Evolutionary conservation across 1,284 basidiomycete species (phyloP).

Genomic region (Chalciporus sp.): DNA sequence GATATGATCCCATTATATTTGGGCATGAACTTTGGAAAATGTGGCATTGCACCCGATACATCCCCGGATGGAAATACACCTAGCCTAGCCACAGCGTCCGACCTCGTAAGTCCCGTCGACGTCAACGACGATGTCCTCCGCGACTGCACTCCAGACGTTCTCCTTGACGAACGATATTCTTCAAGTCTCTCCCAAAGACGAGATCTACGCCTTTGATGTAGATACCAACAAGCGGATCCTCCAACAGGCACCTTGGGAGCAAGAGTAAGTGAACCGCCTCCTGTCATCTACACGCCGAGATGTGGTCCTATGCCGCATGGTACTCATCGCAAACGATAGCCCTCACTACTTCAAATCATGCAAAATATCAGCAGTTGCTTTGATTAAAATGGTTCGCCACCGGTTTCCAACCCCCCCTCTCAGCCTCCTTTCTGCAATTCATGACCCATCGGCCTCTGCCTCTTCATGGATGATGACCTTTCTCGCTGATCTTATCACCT

Average conservation of each 20-base stretch:
- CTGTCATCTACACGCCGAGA: constrained; percentile 3
- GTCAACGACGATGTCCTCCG: constrained; percentile 27
- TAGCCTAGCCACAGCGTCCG: too few species aligned
- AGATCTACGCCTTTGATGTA: constrained; percentile 80
- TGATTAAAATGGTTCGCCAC: constrained; percentile 92
- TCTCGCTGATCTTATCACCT: background rate
- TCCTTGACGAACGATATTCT: constrained; percentile 80
- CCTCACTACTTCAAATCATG: constrained; percentile 94
- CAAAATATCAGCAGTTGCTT: constrained; percentile 91
- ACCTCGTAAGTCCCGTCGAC: background rate
- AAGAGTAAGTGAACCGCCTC: constrained; percentile 59
- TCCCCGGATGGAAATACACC: too few species aligned
- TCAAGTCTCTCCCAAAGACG: constrained; percentile 72
- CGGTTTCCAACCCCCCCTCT: background rate
- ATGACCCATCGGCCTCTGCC: background rate
- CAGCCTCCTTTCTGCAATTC: background rate
- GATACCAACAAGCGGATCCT: constrained; percentile 75
- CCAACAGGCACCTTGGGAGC: constrained; percentile 80
- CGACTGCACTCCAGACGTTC: constrained; percentile 79
- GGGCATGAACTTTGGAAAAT: too few species aligned
- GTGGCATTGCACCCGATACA: too few species aligned
- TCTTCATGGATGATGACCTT: background rate
- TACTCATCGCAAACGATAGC: constrained; percentile 41
- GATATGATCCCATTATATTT: too few species aligned
- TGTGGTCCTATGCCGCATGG: background rate